phyloP scores from a whole-genome alignment of 176 grass and related monocot species.

The Juncus effusus region DNA sequence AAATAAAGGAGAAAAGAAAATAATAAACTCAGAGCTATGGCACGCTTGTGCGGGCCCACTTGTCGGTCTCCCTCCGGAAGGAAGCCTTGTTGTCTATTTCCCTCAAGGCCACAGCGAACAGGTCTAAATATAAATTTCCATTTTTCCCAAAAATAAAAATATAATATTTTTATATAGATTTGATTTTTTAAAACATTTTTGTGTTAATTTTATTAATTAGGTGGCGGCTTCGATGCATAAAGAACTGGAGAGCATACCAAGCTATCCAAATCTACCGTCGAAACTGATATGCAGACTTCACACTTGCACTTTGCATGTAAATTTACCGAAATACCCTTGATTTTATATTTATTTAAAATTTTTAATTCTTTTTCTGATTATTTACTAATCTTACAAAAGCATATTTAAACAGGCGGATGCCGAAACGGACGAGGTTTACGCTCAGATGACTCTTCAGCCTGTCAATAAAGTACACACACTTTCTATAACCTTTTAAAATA shows the following conservation, averaged over 20 bases:
- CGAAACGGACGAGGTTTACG: conserved; percentile 98
- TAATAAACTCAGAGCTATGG: conserved; percentile 91
- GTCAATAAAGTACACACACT: conserved; percentile 68
- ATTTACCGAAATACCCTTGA: not conserved
- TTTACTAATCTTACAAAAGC: not conserved
- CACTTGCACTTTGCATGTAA: conserved; percentile 81
- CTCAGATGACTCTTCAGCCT: conserved; percentile 98
- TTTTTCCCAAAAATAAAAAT: not conserved
- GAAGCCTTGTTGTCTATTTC: conserved; percentile 92
- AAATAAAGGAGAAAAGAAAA: conserved; percentile 77
- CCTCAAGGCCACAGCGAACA: conserved; percentile 98
- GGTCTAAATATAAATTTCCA: conserved; percentile 31
- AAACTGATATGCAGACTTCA: conserved; percentile 93
- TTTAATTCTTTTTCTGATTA: not conserved
- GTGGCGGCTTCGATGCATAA: conserved; percentile 97
- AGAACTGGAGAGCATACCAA: conserved; percentile 68
- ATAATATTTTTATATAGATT: not conserved
- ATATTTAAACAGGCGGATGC: conserved; percentile 68
- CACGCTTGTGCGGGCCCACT: conserved; percentile 94
- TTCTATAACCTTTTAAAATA: not conserved
- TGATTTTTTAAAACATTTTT: not conserved
- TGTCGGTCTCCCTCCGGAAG: conserved; percentile 70
- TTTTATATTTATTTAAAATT: not conserved
- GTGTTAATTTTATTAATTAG: conserved; percentile 31
- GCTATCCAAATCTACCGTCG: conserved; percentile 84